Conservation (phyloP, 306 rosid genomes). For the Abrus pulchellus region DNA sequence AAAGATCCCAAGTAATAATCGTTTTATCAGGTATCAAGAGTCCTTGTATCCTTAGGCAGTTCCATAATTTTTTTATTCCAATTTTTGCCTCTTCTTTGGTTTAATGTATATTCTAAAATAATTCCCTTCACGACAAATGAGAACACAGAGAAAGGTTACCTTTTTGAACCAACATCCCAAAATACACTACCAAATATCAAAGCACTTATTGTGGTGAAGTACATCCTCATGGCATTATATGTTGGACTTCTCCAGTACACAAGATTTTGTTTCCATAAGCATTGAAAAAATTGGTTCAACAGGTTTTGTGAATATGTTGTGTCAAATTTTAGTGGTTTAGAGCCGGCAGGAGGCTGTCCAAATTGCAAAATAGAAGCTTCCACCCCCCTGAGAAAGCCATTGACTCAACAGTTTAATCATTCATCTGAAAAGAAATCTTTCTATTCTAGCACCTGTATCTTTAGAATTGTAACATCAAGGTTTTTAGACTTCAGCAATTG, state of each 20-base stretch:
- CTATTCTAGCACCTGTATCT: conserved; percentile 17
- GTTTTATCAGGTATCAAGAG: background rate
- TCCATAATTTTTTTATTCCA: background rate
- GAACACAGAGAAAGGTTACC: conserved; percentile 56
- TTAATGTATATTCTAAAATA: conserved; percentile 30
- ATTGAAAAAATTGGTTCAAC: conserved; percentile 59
- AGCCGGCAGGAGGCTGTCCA: conserved; percentile 67
- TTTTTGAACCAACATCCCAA: conserved; percentile 79
- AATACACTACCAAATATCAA: conserved; percentile 72
- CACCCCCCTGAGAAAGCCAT: conserved; percentile 64
- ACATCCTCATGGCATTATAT: conserved; percentile 80
- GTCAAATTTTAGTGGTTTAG: conserved; percentile 67
- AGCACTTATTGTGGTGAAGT: conserved; percentile 76
- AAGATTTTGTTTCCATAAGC: conserved; percentile 90
- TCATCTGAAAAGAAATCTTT: background rate
- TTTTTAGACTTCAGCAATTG: conserved; percentile 9
- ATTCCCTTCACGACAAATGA: conserved; percentile 18
- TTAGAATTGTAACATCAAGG: conserved; percentile 25
- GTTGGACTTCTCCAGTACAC: conserved; percentile 93
- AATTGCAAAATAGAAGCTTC: conserved; percentile 70
- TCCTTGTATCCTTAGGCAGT: background rate
- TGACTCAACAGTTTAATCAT: conserved; percentile 22
- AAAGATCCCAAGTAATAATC: conserved; percentile 15
- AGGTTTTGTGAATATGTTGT: conserved; percentile 62
- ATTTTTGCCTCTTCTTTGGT: background rate